A percentile compares a stretch with the other conserved stretches of the same genome.
These are phyloP conservation scores for Drechslera avenae DNA, from an alignment of 2,329 filamentous ascomycete species.

Conservation along the genomic window DNA sequence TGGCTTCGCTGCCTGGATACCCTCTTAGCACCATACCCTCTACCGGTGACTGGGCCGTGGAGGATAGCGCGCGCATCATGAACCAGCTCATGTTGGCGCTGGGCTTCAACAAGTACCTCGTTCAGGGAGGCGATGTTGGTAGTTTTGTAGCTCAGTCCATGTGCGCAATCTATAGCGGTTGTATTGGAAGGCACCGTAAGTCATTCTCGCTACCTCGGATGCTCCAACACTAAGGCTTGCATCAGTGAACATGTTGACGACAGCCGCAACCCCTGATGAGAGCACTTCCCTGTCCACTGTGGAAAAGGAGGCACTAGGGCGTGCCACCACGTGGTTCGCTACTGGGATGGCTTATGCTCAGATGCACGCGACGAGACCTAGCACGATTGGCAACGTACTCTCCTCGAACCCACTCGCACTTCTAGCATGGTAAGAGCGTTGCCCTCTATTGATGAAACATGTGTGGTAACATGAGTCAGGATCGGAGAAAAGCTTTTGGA, in stretches of 20 bases:
- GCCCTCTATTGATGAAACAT: neutral
- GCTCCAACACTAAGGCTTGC: neutral
- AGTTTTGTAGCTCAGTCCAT: conserved; percentile 52
- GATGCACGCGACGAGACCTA: conserved; percentile 61
- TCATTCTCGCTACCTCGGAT: neutral
- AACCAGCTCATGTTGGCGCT: conserved; percentile 61
- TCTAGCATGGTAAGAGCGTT: conserved; percentile 55
- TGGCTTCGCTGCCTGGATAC: conserved; percentile 63
- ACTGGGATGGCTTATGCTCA: conserved; percentile 58
- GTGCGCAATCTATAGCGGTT: conserved; percentile 50
- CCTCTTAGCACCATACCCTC: conserved; percentile 57
- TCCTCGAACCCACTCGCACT: conserved; percentile 61
- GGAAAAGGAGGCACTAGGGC: conserved; percentile 25
- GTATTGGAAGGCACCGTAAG: conserved; percentile 51
- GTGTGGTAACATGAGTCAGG: conserved; percentile 19
- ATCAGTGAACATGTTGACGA: conserved; percentile 36
- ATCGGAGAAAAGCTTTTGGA: conserved; percentile 64
- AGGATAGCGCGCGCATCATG: conserved; percentile 53
- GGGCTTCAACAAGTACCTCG: conserved; percentile 61
- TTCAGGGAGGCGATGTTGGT: conserved; percentile 64
- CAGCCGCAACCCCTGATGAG: conserved; percentile 18
- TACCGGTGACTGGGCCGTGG: conserved; percentile 51
- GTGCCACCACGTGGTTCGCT: conserved; percentile 40
- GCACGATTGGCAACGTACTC: conserved; percentile 63
- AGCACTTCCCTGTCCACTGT: conserved; percentile 16